These are phyloP conservation scores for Scheffersomyces quercinus DNA, from an alignment of 1,139 yeast genomes.

Conservation along the genomic window DNA sequence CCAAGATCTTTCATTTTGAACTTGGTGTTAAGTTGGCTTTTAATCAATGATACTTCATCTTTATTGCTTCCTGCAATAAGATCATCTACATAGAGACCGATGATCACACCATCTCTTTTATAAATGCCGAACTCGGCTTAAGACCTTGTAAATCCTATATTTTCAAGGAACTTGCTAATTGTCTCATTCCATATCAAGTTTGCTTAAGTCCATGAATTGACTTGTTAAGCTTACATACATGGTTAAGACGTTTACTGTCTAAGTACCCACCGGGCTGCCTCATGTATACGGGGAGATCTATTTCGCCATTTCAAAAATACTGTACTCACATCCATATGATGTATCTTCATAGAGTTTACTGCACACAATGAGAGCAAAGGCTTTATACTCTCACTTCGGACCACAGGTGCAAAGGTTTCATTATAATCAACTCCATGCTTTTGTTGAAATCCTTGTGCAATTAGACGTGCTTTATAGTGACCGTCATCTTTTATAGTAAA, in stretches of 20 bases:
- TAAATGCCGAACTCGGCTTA: constrained; percentile 1
- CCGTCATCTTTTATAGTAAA: constrained; percentile 6
- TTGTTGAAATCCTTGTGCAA: constrained; percentile 17
- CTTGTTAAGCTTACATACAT: not conserved
- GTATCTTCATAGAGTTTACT: constrained; percentile 5
- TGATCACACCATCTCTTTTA: not conserved
- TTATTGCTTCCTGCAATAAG: constrained; percentile 5
- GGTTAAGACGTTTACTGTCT: not conserved
- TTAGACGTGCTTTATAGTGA: constrained; percentile 16
- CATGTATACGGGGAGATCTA: constrained; percentile 5
- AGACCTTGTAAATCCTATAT: constrained; percentile 2
- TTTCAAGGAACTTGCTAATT: constrained; percentile 2
- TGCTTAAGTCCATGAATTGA: constrained; percentile 3
- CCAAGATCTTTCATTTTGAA: constrained; percentile 1
- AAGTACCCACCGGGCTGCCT: constrained; percentile 2
- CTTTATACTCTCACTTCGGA: constrained; percentile 12
- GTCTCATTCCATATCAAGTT: constrained; percentile 6
- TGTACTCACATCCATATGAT: constrained; percentile 19
- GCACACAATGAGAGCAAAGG: constrained; percentile 11
- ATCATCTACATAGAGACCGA: constrained; percentile 6
- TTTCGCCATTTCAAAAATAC: constrained; percentile 14
- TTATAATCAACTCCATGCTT: constrained; percentile 17
- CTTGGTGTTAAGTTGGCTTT: not conserved
- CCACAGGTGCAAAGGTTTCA: constrained; percentile 20
- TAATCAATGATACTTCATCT: constrained; percentile 1